Evolutionary conservation across 768 basidiomycete genomes (phyloP).

Genomic region (Xerocomellus chrysenteron): DNA sequence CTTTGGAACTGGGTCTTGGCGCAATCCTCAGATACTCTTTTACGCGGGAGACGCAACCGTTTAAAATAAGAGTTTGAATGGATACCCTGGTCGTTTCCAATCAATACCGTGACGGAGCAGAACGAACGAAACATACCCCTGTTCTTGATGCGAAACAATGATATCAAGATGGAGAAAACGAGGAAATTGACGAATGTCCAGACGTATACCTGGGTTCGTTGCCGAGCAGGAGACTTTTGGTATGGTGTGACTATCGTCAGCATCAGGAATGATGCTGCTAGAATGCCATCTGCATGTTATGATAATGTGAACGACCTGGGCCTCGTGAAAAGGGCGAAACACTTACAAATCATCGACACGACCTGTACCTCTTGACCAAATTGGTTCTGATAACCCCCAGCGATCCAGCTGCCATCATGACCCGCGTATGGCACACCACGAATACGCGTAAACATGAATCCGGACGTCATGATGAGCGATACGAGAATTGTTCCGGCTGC

Average conservation of each 20-base stretch:
- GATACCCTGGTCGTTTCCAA: slow-evolving; percentile 54
- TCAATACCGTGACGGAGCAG: background rate
- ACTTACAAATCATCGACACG: slow-evolving; percentile 81
- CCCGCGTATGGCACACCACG: slow-evolving; percentile 72
- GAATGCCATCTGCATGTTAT: slow-evolving; percentile 66
- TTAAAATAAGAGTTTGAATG: slow-evolving; percentile 75
- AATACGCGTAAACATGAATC: slow-evolving; percentile 97
- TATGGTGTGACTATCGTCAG: slow-evolving; percentile 79
- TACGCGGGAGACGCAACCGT: background rate
- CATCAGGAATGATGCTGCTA: slow-evolving; percentile 78
- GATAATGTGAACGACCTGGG: slow-evolving; percentile 2
- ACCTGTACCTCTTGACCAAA: slow-evolving; percentile 93
- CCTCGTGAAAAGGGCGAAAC: background rate
- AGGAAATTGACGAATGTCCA: slow-evolving; percentile 83
- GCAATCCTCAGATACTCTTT: background rate
- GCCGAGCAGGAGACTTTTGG: slow-evolving; percentile 66
- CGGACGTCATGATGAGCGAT: slow-evolving; percentile 83
- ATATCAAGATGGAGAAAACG: slow-evolving; percentile 83
- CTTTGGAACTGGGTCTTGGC: background rate
- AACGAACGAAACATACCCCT: slow-evolving; percentile 49
- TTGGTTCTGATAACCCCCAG: slow-evolving; percentile 85
- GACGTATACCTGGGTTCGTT: slow-evolving; percentile 84
- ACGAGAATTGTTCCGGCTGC: slow-evolving; percentile 59
- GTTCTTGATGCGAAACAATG: slow-evolving; percentile 90
- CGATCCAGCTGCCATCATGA: slow-evolving; percentile 74